Conservation (phyloP, 495 filamentous ascomycete species). For the Chaetomium cochliodes region DNA sequence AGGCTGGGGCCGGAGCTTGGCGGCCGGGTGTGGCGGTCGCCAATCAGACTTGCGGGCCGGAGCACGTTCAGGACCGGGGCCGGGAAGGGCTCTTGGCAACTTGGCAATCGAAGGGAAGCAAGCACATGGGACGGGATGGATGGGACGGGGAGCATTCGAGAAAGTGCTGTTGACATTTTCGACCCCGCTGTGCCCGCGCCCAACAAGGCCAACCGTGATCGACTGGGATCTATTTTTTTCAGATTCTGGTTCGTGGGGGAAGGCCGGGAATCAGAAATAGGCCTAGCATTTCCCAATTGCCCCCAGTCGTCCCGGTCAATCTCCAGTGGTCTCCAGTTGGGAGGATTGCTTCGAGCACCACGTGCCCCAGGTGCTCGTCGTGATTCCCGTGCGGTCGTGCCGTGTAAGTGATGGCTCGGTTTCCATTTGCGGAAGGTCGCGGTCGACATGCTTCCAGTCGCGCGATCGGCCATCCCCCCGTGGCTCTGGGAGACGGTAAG, state of each 20-base stretch:
- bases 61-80: not conserved
- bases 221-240: not conserved
- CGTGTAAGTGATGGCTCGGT: constrained; percentile 16
- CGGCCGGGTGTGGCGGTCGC: constrained; percentile 14
- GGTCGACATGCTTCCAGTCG: not conserved
- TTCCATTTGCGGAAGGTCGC: constrained; percentile 14
- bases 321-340: too few species aligned
- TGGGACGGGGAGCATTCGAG: not conserved
- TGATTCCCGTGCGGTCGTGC: constrained; percentile 7
- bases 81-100: not conserved
- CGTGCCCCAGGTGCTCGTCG: constrained; percentile 1
- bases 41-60: constrained; percentile 16
- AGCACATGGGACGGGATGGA: constrained; percentile 6
- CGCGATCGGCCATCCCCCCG: not conserved
- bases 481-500: not conserved
- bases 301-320: too few species aligned
- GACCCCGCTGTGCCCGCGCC: not conserved
- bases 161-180: too few species aligned
- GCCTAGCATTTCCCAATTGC: not conserved
- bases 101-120: not conserved
- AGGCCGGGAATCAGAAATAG: not conserved
- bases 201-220: not conserved
- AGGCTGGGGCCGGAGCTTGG: not conserved
- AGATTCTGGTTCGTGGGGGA: not conserved
- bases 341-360: not conserved